Conservation (phyloP, 139 green algal species). For the Nannochloris sp. region DNA sequence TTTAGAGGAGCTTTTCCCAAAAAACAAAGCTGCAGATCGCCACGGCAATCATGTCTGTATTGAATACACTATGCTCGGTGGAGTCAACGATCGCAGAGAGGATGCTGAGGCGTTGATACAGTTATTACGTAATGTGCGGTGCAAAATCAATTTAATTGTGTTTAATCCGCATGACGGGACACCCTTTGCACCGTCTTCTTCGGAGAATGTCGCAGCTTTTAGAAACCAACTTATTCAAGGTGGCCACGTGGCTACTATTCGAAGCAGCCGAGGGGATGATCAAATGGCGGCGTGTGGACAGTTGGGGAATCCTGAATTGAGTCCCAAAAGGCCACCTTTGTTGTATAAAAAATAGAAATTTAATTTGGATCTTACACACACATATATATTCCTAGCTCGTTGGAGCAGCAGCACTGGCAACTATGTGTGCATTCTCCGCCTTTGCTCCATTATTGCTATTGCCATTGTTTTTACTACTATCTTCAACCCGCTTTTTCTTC, state of each 20-base stretch:
- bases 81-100: slow-evolving; percentile 76
- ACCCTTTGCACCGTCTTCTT: slow-evolving; percentile 33
- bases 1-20: slow-evolving; percentile 48
- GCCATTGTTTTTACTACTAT: background rate
- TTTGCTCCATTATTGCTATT: background rate
- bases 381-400: no score
- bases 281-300: slow-evolving; percentile 85
- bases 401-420: background rate
- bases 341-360: background rate
- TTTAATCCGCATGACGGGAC: slow-evolving; percentile 78
- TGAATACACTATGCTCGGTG: slow-evolving; percentile 86
- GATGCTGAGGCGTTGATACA: slow-evolving; percentile 43
- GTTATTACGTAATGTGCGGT: slow-evolving; percentile 38
- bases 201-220: slow-evolving; percentile 53
- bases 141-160: slow-evolving; percentile 72
- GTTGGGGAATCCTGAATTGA: slow-evolving; percentile 43
- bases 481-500: slow-evolving; percentile 24
- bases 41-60: slow-evolving; percentile 59
- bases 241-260: slow-evolving; percentile 65
- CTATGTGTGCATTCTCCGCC: background rate
- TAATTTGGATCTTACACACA: no score
- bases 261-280: slow-evolving; percentile 63
- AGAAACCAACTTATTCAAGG: slow-evolving; percentile 37
- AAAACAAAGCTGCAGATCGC: background rate
- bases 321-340: background rate